Evolutionary conservation across 202 grass and related monocot genomes (phyloP).

Genomic region (Alloteropsis angusta): DNA sequence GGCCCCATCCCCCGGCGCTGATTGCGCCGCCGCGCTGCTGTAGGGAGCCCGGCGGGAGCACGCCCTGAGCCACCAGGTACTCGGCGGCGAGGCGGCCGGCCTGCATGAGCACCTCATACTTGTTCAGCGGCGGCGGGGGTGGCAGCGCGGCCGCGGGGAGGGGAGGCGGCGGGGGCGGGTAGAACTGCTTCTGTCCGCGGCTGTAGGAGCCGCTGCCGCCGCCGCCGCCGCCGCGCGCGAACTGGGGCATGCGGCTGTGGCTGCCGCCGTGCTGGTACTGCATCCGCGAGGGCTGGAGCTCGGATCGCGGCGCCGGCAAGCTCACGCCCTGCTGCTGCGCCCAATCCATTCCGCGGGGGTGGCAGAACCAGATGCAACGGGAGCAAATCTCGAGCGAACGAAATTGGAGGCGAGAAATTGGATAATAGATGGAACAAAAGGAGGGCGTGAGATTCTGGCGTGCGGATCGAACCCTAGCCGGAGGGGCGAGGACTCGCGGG

Average conservation of each 20-base stretch:
- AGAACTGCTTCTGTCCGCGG: slow-evolving; percentile 34
- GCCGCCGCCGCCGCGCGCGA: slow-evolving; percentile 43
- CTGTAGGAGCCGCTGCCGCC: slow-evolving; percentile 36
- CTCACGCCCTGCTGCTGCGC: slow-evolving; percentile 19
- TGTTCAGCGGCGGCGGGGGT: slow-evolving; percentile 25
- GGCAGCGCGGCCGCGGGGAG: slow-evolving; percentile 15
- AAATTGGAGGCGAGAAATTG: neutral
- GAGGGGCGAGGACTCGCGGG: neutral
- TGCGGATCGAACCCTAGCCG: neutral
- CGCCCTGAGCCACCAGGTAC: slow-evolving; percentile 77
- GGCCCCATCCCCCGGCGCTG: slow-evolving; percentile 6
- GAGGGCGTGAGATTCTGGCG: neutral
- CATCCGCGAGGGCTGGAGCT: slow-evolving; percentile 8
- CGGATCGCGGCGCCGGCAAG: slow-evolving; percentile 18
- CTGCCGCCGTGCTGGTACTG: slow-evolving; percentile 40
- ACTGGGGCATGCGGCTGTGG: slow-evolving; percentile 36
- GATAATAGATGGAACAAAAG: neutral
- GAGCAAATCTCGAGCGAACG: slow-evolving; percentile 2
- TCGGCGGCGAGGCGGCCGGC: slow-evolving; percentile 90
- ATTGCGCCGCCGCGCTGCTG: slow-evolving; percentile 19
- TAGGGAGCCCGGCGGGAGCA: slow-evolving; percentile 53
- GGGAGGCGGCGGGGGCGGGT: slow-evolving; percentile 19
- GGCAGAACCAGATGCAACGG: slow-evolving; percentile 18
- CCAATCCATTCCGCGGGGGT: slow-evolving; percentile 12
- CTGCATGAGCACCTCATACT: slow-evolving; percentile 75